A percentile compares a stretch with the other conserved stretches of the same genome.
Conservation (phyloP, 768 basidiomycete species). For the Podaxis sp. region DNA sequence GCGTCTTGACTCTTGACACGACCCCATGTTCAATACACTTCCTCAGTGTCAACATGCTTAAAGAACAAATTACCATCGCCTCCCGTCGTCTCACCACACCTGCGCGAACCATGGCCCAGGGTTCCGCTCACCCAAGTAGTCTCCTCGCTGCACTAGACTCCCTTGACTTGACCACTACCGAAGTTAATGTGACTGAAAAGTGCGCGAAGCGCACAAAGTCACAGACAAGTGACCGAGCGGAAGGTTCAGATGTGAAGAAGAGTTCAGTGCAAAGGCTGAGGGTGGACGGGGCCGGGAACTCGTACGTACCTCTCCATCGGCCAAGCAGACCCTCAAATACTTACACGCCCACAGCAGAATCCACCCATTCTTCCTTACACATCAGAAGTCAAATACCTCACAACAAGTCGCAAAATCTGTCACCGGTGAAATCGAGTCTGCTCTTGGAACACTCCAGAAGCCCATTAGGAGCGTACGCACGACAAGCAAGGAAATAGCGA, state of each 20-base stretch:
- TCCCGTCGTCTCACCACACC: not conserved
- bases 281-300: not conserved
- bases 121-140: not conserved
- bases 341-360: not conserved
- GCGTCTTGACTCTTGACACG: not conserved
- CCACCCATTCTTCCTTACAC: not conserved
- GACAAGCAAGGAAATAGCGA: not conserved
- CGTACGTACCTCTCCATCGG: not conserved
- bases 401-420: not conserved
- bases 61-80: not conserved
- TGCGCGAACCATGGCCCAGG: not conserved
- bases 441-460: not conserved
- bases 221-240: not conserved
- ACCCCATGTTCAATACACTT: too few species aligned
- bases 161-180: not conserved
- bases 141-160: not conserved
- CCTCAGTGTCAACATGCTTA: not conserved
- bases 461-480: not conserved
- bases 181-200: not conserved
- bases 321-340: not conserved
- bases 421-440: not conserved
- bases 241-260: not conserved
- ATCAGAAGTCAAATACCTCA: not conserved
- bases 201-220: not conserved
- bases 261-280: not conserved